Conservation (phyloP, 352 stramenopile genomes). For the Thalassiosira mediterranea region DNA sequence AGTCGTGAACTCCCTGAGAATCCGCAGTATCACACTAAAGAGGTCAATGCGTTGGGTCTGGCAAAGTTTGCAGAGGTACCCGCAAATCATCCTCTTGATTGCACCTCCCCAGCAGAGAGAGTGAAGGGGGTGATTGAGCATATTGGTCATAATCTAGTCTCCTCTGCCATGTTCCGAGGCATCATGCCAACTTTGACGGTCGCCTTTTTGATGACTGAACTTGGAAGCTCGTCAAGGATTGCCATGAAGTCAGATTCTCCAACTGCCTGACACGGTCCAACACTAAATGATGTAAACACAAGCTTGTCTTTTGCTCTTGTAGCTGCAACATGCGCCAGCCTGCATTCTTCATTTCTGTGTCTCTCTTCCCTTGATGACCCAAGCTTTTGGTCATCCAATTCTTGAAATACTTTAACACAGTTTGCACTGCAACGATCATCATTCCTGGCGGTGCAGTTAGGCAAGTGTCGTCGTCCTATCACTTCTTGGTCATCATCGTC, state of each 20-base stretch:
- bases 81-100: no score
- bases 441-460: slow-evolving; percentile 34
- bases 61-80: no score
- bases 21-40: no score
- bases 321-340: slow-evolving; percentile 46
- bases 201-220: neutral
- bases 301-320: slow-evolving; percentile 42
- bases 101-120: no score
- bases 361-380: slow-evolving; percentile 19
- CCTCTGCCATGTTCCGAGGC: slow-evolving; percentile 1
- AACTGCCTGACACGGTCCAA: neutral
- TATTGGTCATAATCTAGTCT: slow-evolving; percentile 14
- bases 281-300: slow-evolving; percentile 27
- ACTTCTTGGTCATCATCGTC: neutral
- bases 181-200: no score
- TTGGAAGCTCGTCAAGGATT: neutral
- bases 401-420: slow-evolving; percentile 50
- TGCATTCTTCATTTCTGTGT: slow-evolving; percentile 50
- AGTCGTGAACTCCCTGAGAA: no score
- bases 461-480: slow-evolving; percentile 8
- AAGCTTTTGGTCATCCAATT: slow-evolving; percentile 24
- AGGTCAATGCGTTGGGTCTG: no score
- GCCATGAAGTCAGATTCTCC: neutral
- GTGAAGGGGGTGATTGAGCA: no score
- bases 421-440: slow-evolving; percentile 37